Evolutionary conservation across 352 stramenopile species (phyloP), one percentile per base, ranked within the genome.

Genomic region (Phytophthora fragariae): DNA sequence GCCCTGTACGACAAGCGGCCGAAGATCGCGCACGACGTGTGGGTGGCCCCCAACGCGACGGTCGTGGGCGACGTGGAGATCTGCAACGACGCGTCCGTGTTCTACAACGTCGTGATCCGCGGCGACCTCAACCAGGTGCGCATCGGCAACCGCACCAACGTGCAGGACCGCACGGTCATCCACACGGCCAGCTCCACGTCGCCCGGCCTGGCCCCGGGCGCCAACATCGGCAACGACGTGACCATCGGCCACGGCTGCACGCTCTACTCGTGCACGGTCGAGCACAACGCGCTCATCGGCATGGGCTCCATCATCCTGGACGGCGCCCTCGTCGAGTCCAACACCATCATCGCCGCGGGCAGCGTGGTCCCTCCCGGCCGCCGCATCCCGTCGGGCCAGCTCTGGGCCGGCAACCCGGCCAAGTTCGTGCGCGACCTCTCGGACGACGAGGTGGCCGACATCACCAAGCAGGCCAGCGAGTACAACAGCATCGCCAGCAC

Each of bases 401-500:
- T 98, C 54, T 99, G 97, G 97, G 96, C 88, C n/a, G 97, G 97
- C 68, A 99, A 99, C 81, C 97, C 97, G 53, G 96, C 97, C 65
- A 95, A 95, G 75, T 99, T 97, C 85, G 81, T 99, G 49, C 90
- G 90, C 44, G 87, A 98, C 65, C 87, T 99, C 68, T 94, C 92
- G 75, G 89, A 97, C 68, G 93, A 98, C 70, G 97, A 98, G 76
- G 86, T 97, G 69, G 89, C 89, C 70, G 88, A 95, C 76, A 94
- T 97, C 63, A 80, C 79, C 64, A 95, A 96, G 78, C 89, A 97
- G 80, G 88, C 89, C 39, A 82, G 79, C 27, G 90, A 96, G 53
- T 96, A 96, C 88, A 90, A 91, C 75, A 80, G 63, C 76, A 91
- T 97, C 53, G 90, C 91, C 37, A 81, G 83, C 64, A 96, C 88